Evolutionary conservation across 2,329 filamentous ascomycete species (phyloP).

Genomic region (Monilinia laxa): DNA sequence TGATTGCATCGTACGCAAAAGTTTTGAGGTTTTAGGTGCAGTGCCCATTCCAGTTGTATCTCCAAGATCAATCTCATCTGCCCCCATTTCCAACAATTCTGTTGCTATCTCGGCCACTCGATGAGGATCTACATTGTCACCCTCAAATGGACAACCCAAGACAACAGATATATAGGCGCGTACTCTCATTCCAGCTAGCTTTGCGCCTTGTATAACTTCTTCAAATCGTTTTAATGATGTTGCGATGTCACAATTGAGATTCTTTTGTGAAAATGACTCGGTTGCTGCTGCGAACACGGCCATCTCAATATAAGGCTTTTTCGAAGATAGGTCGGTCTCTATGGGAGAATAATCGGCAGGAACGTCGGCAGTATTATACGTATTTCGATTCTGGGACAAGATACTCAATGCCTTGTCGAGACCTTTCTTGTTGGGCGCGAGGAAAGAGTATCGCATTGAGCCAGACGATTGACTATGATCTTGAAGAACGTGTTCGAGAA

Average conservation of each 20-base stretch:
- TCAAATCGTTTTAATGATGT: conserved; percentile 70
- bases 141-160: conserved; percentile 75
- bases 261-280: conserved; percentile 75
- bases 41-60: conserved; percentile 93
- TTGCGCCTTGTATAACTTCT: conserved; percentile 67
- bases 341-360: conserved; percentile 26
- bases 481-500: conserved; percentile 67
- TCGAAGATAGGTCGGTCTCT: conserved; percentile 26
- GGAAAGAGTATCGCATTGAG: conserved; percentile 73
- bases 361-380: conserved; percentile 48
- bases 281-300: conserved; percentile 82
- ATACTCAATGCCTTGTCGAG: conserved; percentile 60
- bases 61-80: conserved; percentile 85
- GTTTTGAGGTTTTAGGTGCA: conserved; percentile 63
- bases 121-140: conserved; percentile 61
- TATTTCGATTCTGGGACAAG: conserved; percentile 56
- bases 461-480: conserved; percentile 53
- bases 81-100: conserved; percentile 77
- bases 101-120: conserved; percentile 65
- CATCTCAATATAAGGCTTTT: conserved; percentile 58
- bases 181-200: conserved; percentile 63
- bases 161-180: conserved; percentile 81
- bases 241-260: conserved; percentile 77
- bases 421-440: conserved; percentile 75
- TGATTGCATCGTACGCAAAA: conserved; percentile 63